phyloP scores from a whole-genome alignment of 257 asterid genomes.

The Hygrophila difformis region DNA sequence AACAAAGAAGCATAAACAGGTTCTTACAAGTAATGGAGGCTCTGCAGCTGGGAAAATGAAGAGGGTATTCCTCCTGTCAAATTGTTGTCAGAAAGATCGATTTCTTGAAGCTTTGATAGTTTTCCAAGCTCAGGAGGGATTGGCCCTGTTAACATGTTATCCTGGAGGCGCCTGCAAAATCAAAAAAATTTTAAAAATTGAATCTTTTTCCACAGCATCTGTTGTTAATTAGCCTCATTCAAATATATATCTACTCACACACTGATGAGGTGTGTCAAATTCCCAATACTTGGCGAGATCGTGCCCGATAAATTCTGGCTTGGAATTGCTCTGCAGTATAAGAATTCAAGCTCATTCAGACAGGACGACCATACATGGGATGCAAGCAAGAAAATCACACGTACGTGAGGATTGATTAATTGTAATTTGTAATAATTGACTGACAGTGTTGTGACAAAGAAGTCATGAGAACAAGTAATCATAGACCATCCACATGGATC shows the following conservation, averaged over 20 bases:
- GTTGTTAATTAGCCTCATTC: neutral
- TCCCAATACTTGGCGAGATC: conserved; percentile 63
- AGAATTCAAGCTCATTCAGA: conserved; percentile 10
- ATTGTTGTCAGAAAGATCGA: conserved; percentile 71
- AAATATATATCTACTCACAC: conserved; percentile 39
- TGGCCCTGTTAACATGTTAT: conserved; percentile 65
- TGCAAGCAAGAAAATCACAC: neutral
- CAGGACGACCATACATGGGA: too few relatives aligned
- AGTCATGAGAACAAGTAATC: conserved; percentile 63
- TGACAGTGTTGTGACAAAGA: conserved; percentile 56
- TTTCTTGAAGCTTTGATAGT: conserved; percentile 53
- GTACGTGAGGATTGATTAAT: neutral
- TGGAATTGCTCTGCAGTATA: conserved; percentile 62
- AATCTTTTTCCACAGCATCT: neutral
- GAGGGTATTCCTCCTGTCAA: conserved; percentile 66
- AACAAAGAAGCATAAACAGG: neutral
- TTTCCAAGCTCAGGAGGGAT: conserved; percentile 72
- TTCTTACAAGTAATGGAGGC: conserved; percentile 74
- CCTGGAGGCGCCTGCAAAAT: conserved; percentile 59
- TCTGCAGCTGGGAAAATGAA: conserved; percentile 49
- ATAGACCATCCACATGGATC: conserved; percentile 95
- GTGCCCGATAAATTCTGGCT: conserved; percentile 79
- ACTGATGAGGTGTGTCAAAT: conserved; percentile 64
- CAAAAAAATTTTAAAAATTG: too few relatives aligned
- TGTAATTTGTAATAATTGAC: conserved; percentile 8